Percentiles rank a stretch among this genome's conserved stretches.
phyloP scores from a whole-genome alignment of 2,329 filamentous ascomycete genomes.

The Fusarium foetens region DNA sequence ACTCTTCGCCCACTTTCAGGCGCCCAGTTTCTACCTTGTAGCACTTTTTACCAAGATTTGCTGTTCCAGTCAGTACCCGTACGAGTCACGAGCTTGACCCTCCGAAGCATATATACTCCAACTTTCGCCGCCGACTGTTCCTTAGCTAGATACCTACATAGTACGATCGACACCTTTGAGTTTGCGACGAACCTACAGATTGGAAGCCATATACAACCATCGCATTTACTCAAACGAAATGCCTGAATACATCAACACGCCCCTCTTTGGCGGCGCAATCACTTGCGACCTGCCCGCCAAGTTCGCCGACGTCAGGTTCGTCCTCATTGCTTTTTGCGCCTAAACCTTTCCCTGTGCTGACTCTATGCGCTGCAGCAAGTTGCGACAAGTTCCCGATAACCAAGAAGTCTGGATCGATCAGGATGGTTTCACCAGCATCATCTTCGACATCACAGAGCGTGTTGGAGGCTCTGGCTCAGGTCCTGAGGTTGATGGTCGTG shows the following conservation, averaged over 20 bases:
- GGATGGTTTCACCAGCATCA: conserved; percentile 85
- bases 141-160: neutral
- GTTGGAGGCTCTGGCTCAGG: conserved; percentile 66
- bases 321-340: conserved; percentile 11
- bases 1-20: conserved; percentile 32
- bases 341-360: conserved; percentile 14
- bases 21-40: conserved; percentile 22
- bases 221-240: conserved; percentile 47
- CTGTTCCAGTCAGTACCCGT: conserved; percentile 1
- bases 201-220: neutral
- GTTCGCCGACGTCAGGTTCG: conserved; percentile 78
- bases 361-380: conserved; percentile 60
- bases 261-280: conserved; percentile 79
- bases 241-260: conserved; percentile 65
- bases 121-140: neutral
- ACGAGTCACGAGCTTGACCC: conserved; percentile 2
- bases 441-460: conserved; percentile 90
- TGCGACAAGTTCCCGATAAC: conserved; percentile 83
- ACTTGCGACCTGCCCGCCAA: conserved; percentile 72
- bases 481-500: conserved; percentile 73
- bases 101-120: conserved; percentile 2
- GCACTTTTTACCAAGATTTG: conserved; percentile 21
- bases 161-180: neutral
- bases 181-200: conserved; percentile 9
- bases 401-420: conserved; percentile 93